phyloP scores from a whole-genome alignment of 2,329 filamentous ascomycete species.

The Chaetomium sp. region DNA sequence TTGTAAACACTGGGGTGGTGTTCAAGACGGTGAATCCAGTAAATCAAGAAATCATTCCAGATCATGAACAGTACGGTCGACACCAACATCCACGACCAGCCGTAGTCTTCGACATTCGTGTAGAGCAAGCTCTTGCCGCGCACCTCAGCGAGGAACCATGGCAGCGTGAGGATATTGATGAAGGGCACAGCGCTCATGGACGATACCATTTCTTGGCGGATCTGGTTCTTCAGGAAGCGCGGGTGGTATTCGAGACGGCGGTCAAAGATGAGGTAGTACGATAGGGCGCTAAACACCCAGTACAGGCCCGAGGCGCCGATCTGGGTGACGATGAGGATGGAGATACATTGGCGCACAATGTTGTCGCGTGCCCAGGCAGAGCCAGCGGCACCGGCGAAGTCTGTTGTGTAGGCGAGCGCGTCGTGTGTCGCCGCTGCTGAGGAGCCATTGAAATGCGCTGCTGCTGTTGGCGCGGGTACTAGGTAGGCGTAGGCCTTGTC shows the following conservation, averaged over 20 bases:
- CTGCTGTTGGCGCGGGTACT: slow-evolving; percentile 25
- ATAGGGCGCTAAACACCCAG: slow-evolving; percentile 62
- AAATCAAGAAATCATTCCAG: slow-evolving; percentile 41
- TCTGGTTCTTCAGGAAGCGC: slow-evolving; percentile 42
- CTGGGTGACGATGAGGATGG: slow-evolving; percentile 34
- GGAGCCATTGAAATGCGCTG: slow-evolving; percentile 4
- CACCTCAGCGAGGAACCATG: slow-evolving; percentile 42
- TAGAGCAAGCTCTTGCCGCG: slow-evolving; percentile 41
- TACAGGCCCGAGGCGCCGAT: slow-evolving; percentile 38
- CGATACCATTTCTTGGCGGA: slow-evolving; percentile 37
- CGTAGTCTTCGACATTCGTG: slow-evolving; percentile 33
- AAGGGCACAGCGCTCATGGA: slow-evolving; percentile 38
- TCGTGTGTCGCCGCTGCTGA: slow-evolving; percentile 8
- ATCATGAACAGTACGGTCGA: slow-evolving; percentile 38
- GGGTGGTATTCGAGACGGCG: slow-evolving; percentile 40
- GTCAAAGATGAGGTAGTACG: slow-evolving; percentile 62
- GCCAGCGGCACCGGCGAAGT: slow-evolving; percentile 5
- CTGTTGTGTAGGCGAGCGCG: slow-evolving; percentile 4
- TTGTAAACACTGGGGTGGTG: slow-evolving; percentile 42
- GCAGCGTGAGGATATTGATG: slow-evolving; percentile 40
- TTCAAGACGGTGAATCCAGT: slow-evolving; percentile 42
- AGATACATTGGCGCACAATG: slow-evolving; percentile 34
- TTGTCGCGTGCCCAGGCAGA: slow-evolving; percentile 36
- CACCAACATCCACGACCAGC: slow-evolving; percentile 34
- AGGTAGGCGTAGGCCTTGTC: slow-evolving; percentile 36